Base-by-base conservation (phyloP, 306 rosid genomes). In the Castanea crenata region DNA sequence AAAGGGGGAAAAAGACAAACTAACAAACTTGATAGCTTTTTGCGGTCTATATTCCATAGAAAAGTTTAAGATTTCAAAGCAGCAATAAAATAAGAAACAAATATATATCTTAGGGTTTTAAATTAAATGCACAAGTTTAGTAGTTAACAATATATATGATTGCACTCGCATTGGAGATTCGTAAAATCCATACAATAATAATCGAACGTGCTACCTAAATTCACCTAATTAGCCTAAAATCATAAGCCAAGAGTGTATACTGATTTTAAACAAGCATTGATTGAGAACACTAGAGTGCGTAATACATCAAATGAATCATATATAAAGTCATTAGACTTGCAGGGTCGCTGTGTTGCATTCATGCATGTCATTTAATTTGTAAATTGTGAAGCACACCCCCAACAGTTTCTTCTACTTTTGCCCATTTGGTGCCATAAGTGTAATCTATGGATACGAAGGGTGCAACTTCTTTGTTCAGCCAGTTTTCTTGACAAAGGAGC, bases 401-500 rank as follows among this genome's bases (percentile, higher is more conserved):
- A 38, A 38, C n/a, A 32, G 14, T 67, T 63, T 63, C 25, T 61
- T 61, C 34, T 25, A 61, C 51, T 78, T 38, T 41, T 41, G 46
- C 12, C 46, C 46, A 8, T 41, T 88, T 81, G 38, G 72, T 32
- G 67, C 97, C 97, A 31, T 89, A 84, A 61, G 91, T 90, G 87
- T 77, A 93, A 75, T 84, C 82, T 35, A 91, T 71, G 8, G 89
- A 78, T 69, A 90, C 0, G 80, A 79, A 93, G 0, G 85, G 82
- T 4, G 75, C 84, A 64, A 1, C 96, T 82, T 94, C 84, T 78
- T 92, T 41, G 52, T 0, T 90, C 81, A 3, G 75, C 86, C 21
- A 91, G 87, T 20, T 89, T 88, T 76, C 74, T 86, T 0, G 88
- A 54, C 97, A 97, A 94, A 31, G 86, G 20, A 58, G 89, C 92